Evolutionary conservation across 192 early-diverging fungal species (phyloP), one percentile per base, ranked within the genome.

Genomic region (Gonapodya prolifera): DNA sequence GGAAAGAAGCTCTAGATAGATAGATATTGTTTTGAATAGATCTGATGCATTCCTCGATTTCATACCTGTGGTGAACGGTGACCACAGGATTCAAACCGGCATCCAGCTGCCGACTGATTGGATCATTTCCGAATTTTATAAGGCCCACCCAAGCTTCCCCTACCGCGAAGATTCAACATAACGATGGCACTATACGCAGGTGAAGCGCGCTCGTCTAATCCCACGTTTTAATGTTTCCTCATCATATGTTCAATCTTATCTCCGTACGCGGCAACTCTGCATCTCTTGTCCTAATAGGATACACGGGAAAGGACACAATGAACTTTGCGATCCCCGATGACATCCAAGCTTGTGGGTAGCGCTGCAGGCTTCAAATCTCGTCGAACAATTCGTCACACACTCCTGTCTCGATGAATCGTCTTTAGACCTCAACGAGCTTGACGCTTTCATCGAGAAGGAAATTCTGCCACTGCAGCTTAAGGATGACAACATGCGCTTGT

Each of bases 401-500:
- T n/a, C n/a, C n/a, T n/a, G n/a, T n/a, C n/a, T 61, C 45, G 45
- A 23, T 16, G 23, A 8, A 23, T 61, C 45, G 45, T 61, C 23
- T 23, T 16, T 23, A 61, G 45, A 73, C 31, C 71, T 73, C 71
- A 8, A 18, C 2, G 71, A 30, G 31, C 71, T 73, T 2, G 71
- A 73, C 71, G 32, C 2, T 2, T 73, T 73, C 71, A 73, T 73
- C 71, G 71, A 73, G 18, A 8, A 32, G 16, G 32, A 73, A 29
- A 73, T 73, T 73, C 18, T 32, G 16, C 71, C 71, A 18, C 31
- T 73, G 28, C 71, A 73, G 71, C 2, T 73, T 2, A 32, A 18
- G 8, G 71, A 73, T 32, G 71, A 73, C 31, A 73, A 73, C 71
- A 73, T 30, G 28, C 71, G 71, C 16, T 73, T 73, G 45, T 61